Evolutionary conservation across 106 monocot species (phyloP), one percentile per base, ranked within the genome.

Genomic region (Dioscorea alata): DNA sequence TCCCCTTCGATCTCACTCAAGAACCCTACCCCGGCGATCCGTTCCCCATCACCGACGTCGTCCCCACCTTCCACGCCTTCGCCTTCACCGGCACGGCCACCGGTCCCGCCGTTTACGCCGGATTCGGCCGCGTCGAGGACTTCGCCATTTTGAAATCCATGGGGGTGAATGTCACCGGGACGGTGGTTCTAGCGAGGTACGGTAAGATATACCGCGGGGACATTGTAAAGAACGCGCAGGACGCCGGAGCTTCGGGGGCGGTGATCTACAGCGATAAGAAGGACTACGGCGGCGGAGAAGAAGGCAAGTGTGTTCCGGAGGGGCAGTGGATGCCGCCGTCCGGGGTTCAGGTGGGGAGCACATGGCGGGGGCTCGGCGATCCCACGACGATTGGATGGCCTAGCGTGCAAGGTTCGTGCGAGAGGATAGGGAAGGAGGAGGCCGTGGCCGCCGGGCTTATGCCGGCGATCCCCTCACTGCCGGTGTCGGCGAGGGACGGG

Each of bases 341-440:
- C 6, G 92, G 92, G 0, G 86, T 89, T 48, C 89, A 93, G 71
- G 74, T 89, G 21, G 93, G 93, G 54, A 81, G 68, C 50, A 57
- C 69, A 24, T 84, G 61, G 66, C 48, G 73, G n/a, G 86, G 81
- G 7, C 13, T 68, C 3, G 93, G 93, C 23, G 93, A 89, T 63
- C 92, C 93, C 8, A 76, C 75, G 24, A 93, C 93, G 5, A 88
- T 88, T 16, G 83, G 88, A n/a, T 93, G 93, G 93, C 50, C 84
- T 4, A 84, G 87, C 74, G n/a, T 14, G 33, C 60, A 51, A 13
- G 72, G 66, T 5, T 3, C 42, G 19, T 83, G 89, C 60, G 93
- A 93, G 86, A 50, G 93, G 75, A 6, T 78, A 8, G 31, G 53
- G n/a, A 21, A 18, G 23, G 81, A 74, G 66, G 83, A 81, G 69